Evolutionary conservation across 2,329 filamentous ascomycete genomes (phyloP).

Genomic region (Colletotrichum lupini): DNA sequence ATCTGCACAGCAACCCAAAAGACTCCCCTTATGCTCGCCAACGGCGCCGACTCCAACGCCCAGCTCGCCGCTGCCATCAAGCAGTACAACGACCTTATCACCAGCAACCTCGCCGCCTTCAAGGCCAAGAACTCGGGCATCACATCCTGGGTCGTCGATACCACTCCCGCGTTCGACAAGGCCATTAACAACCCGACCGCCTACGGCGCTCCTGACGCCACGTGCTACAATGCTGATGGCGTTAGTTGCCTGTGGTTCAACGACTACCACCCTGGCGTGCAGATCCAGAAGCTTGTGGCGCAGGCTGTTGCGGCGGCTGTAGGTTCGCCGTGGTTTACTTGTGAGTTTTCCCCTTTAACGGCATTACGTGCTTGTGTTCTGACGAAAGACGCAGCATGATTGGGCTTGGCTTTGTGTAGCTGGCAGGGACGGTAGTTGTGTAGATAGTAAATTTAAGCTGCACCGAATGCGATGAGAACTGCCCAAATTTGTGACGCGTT

Average conservation of each 20-base stretch:
- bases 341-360: background rate
- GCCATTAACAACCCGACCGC: conserved; percentile 53
- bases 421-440: background rate
- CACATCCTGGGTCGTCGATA: conserved; percentile 51
- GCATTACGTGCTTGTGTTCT: background rate
- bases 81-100: conserved; percentile 51
- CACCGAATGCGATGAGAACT: background rate
- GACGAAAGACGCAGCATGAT: background rate
- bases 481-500: background rate
- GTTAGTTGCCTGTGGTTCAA: conserved; percentile 58
- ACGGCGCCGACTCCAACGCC: conserved; percentile 40
- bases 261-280: conserved; percentile 53
- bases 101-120: conserved; percentile 45
- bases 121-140: conserved; percentile 46
- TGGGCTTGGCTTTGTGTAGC: background rate
- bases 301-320: conserved; percentile 45
- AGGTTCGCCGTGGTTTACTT: conserved; percentile 31
- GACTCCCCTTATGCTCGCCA: conserved; percentile 47
- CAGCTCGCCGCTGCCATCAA: conserved; percentile 48
- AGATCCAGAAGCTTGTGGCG: conserved; percentile 53
- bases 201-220: conserved; percentile 55
- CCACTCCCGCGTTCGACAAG: conserved; percentile 51
- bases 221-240: conserved; percentile 54
- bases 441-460: background rate
- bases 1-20: conserved; percentile 50